phyloP scores from a whole-genome alignment of 306 rosid species.

The Elaeagnus macrophylla region DNA sequence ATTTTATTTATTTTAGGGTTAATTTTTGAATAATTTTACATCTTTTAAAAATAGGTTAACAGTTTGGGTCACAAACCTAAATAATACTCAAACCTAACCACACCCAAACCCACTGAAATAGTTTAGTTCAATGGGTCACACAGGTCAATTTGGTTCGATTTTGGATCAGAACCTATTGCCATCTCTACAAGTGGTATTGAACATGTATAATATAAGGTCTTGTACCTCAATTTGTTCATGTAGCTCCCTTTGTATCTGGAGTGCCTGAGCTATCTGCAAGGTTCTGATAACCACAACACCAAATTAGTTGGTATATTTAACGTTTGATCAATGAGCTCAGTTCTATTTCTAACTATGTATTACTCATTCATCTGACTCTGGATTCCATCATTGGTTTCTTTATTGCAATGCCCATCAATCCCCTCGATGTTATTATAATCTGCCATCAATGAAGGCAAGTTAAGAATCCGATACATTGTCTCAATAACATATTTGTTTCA shows the following conservation, averaged over 20 bases:
- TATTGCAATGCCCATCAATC: conserved; percentile 32
- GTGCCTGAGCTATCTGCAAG: conserved; percentile 65
- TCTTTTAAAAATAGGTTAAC: too few relatives aligned
- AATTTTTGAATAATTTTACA: too few relatives aligned
- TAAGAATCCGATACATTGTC: neutral
- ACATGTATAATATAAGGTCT: too few relatives aligned
- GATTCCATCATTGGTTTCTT: conserved; percentile 39
- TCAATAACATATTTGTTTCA: neutral
- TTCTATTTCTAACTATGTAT: conserved; percentile 31
- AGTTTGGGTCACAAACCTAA: conserved; percentile 4
- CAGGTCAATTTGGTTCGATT: too few relatives aligned
- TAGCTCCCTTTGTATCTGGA: conserved; percentile 60
- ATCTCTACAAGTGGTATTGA: too few relatives aligned
- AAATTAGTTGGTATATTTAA: conserved; percentile 31
- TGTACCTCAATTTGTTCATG: conserved; percentile 79
- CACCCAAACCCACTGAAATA: neutral
- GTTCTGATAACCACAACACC: conserved; percentile 30
- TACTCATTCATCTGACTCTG: conserved; percentile 54
- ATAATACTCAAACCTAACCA: conserved; percentile 1
- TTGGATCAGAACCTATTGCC: too few relatives aligned
- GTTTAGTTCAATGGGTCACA: neutral
- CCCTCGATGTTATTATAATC: conserved; percentile 47
- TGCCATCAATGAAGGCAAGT: conserved; percentile 20
- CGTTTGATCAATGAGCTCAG: conserved; percentile 18
- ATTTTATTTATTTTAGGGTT: too few relatives aligned